A percentile compares a stretch with the other conserved stretches of the same genome.
Evolutionary conservation across 2,329 filamentous ascomycete genomes (phyloP).

Genomic region (Aspergillus neotritici): DNA sequence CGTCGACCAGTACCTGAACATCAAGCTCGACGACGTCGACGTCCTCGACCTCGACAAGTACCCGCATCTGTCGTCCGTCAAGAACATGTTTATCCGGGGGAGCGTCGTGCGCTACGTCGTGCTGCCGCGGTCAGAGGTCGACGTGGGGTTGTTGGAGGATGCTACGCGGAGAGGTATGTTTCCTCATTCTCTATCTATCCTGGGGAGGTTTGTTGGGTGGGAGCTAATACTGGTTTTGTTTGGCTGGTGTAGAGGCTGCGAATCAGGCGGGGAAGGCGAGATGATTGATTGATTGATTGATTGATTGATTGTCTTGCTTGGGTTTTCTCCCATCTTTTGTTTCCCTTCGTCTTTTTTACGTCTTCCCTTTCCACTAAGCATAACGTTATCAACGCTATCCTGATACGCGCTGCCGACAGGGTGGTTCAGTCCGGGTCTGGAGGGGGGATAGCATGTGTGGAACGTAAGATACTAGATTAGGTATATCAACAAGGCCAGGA

Average conservation of each 20-base stretch:
- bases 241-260: constrained; percentile 38
- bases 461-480: too few relatives aligned
- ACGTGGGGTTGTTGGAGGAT: constrained; percentile 82
- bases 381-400: too few relatives aligned
- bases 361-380: too few relatives aligned
- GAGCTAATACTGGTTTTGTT: constrained; percentile 9
- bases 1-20: constrained; percentile 98
- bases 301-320: constrained; percentile 11
- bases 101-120: constrained; percentile 92
- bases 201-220: not conserved
- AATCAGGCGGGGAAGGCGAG: constrained; percentile 47
- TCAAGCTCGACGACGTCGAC: constrained; percentile 93
- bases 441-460: too few relatives aligned
- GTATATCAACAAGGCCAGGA: too few relatives aligned
- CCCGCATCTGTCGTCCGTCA: constrained; percentile 83
- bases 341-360: constrained; percentile 14
- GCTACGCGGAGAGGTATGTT: constrained; percentile 73
- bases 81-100: constrained; percentile 92
- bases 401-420: too few relatives aligned
- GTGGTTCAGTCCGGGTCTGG: too few relatives aligned
- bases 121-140: constrained; percentile 73
- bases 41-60: constrained; percentile 93
- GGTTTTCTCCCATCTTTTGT: too few relatives aligned
- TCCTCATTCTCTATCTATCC: not conserved
- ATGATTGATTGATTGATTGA: constrained; percentile 26